These are phyloP conservation scores for Yarrowia porcina DNA, from an alignment of 805 yeast genomes.

Conservation along the genomic window DNA sequence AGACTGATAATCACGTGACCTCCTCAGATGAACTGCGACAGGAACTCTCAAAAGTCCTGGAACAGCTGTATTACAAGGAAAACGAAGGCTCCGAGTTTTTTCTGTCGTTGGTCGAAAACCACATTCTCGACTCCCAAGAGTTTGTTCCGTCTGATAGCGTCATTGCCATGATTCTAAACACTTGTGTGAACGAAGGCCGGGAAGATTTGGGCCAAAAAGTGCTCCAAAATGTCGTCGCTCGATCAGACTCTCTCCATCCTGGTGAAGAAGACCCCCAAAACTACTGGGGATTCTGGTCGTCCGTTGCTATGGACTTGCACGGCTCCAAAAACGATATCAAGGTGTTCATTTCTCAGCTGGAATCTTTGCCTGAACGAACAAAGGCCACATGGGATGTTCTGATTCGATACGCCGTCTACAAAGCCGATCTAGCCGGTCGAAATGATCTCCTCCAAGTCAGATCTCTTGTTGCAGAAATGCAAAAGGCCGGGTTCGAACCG, in stretches of 20 bases:
- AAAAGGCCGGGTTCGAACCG: slow-evolving; percentile 29
- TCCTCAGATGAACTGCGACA: background rate
- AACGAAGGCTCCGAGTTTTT: slow-evolving; percentile 20
- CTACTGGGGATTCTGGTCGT: slow-evolving; percentile 7
- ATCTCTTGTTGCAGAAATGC: slow-evolving; percentile 29
- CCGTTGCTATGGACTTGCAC: background rate
- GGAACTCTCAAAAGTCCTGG: background rate
- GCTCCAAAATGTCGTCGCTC: background rate
- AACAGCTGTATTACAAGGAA: slow-evolving; percentile 9
- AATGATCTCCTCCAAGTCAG: slow-evolving; percentile 27
- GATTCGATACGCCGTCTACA: slow-evolving; percentile 39
- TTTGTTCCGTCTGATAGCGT: background rate
- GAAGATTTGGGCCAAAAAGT: slow-evolving; percentile 17
- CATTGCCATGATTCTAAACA: slow-evolving; percentile 1
- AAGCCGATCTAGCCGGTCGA: background rate
- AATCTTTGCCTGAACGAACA: background rate
- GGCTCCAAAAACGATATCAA: background rate
- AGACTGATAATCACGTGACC: background rate
- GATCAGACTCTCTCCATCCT: background rate
- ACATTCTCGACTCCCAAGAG: slow-evolving; percentile 8
- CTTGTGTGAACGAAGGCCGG: slow-evolving; percentile 3
- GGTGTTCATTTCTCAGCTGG: background rate
- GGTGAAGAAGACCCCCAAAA: slow-evolving; percentile 4
- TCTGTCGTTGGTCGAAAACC: background rate
- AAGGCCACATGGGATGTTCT: slow-evolving; percentile 41